These are phyloP conservation scores for Calocybe indica DNA, from an alignment of 768 basidiomycete species.

Conservation along the genomic window DNA sequence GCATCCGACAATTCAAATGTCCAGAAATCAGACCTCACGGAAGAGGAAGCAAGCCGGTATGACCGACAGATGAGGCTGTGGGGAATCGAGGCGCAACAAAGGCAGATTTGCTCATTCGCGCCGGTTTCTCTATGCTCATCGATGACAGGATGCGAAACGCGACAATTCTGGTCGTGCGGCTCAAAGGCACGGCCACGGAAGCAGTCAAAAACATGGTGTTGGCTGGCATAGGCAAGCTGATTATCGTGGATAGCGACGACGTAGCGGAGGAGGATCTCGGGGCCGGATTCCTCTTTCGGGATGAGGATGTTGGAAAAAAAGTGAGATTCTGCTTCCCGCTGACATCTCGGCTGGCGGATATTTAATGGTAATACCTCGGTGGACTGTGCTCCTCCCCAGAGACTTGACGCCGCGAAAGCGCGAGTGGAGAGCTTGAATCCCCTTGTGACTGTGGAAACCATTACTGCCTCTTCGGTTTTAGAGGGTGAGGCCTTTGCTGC, in stretches of 20 bases:
- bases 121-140: constrained; percentile 2
- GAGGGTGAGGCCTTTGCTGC: constrained; percentile 48
- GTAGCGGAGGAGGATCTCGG: constrained; percentile 86
- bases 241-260: constrained; percentile 73
- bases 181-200: constrained; percentile 86
- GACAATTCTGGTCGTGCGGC: constrained; percentile 74
- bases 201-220: constrained; percentile 97
- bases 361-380: constrained; percentile 35
- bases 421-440: constrained; percentile 91
- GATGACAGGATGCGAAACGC: constrained; percentile 83
- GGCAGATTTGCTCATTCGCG: constrained; percentile 26
- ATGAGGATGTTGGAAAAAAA: constrained; percentile 87
- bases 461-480: constrained; percentile 43
- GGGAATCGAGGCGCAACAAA: constrained; percentile 97
- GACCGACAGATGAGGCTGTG: constrained; percentile 97
- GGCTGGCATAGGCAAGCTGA: constrained; percentile 87
- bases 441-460: constrained; percentile 74
- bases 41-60: constrained; percentile 75
- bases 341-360: constrained; percentile 19
- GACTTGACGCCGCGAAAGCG: constrained; percentile 77
- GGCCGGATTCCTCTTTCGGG: constrained; percentile 89
- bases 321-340: constrained; percentile 35
- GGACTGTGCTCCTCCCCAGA: constrained; percentile 38
- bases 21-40: constrained; percentile 40
- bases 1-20: constrained; percentile 4